Evolutionary conservation across 2,329 filamentous ascomycete species (phyloP).

Genomic region (Mycosphaerella arachidis): DNA sequence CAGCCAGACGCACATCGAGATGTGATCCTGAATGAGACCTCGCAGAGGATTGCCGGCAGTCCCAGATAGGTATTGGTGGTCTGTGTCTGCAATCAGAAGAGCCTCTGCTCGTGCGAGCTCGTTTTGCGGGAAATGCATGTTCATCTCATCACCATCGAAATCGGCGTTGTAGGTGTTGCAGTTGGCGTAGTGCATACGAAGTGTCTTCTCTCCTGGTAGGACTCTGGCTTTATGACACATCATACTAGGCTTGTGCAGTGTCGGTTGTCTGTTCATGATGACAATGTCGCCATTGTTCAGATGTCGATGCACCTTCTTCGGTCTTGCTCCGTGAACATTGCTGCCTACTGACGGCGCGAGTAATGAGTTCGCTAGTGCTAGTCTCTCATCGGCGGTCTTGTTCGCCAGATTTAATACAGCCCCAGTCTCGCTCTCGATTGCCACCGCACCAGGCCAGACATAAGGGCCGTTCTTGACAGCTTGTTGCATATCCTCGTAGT

Average conservation of each 20-base stretch:
- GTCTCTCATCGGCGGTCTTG: constrained; percentile 82
- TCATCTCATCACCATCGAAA: constrained; percentile 99
- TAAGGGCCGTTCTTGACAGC: constrained; percentile 92
- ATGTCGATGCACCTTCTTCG: constrained; percentile 96
- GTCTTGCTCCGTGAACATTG: constrained; percentile 68
- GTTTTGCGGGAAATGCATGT: constrained; percentile 99
- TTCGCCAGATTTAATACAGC: constrained; percentile 82
- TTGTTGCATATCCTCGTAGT: constrained; percentile 92
- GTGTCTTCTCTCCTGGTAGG: constrained; percentile 88
- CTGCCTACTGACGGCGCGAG: constrained; percentile 71
- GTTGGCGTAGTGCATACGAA: constrained; percentile 99
- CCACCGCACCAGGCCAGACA: constrained; percentile 88
- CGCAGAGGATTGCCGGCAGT: constrained; percentile 90
- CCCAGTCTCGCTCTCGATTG: constrained; percentile 93
- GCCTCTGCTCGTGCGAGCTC: constrained; percentile 91
- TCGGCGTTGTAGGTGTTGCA: constrained; percentile 99
- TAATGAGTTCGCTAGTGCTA: constrained; percentile 86
- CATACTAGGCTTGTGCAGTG: constrained; percentile 96
- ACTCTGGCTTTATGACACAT: constrained; percentile 96
- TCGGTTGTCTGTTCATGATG: constrained; percentile 97
- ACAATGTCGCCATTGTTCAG: constrained; percentile 95
- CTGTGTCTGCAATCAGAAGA: constrained; percentile 87
- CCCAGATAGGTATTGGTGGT: constrained; percentile 92
- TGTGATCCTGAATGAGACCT: constrained; percentile 97
- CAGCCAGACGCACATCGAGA: constrained; percentile 87